Percentiles rank a stretch among this genome's conserved stretches.
Conservation (phyloP, 352 stramenopile species). For the Phytophthora cryptogea region DNA sequence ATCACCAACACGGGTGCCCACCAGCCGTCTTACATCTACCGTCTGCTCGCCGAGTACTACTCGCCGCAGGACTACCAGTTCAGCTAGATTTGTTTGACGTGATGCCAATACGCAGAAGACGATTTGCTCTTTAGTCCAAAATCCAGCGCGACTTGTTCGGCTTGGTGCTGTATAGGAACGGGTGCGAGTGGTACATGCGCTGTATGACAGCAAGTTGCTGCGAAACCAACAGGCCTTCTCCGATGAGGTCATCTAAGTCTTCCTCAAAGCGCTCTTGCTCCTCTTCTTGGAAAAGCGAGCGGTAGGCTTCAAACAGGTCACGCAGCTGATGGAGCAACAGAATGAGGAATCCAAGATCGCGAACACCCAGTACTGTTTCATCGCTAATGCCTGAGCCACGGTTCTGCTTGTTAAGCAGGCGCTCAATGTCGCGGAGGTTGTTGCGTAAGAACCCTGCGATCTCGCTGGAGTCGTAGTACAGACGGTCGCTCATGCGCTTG, state of each 20-base stretch:
- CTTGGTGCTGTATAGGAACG: constrained; percentile 74
- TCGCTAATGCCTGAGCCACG: constrained; percentile 21
- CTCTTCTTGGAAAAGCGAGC: constrained; percentile 71
- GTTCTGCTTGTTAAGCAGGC: constrained; percentile 86
- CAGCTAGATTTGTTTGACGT: constrained; percentile 46
- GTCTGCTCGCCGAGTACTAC: constrained; percentile 98
- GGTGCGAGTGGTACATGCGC: constrained; percentile 87
- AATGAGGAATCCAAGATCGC: constrained; percentile 76
- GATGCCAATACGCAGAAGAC: constrained; percentile 22
- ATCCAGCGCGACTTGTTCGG: constrained; percentile 52
- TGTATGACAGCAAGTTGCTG: constrained; percentile 87
- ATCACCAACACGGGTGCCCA: constrained; percentile 99
- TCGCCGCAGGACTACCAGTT: constrained; percentile 95
- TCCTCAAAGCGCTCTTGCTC: constrained; percentile 86
- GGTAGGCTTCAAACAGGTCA: constrained; percentile 76
- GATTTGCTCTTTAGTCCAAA: constrained; percentile 41
- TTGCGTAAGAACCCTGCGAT: constrained; percentile 79
- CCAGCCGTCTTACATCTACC: constrained; percentile 98
- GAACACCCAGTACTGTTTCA: constrained; percentile 52
- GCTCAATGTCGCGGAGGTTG: constrained; percentile 84
- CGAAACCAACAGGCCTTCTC: constrained; percentile 70
- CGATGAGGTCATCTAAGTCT: constrained; percentile 82
- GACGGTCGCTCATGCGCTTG: constrained; percentile 74
- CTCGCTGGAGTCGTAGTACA: constrained; percentile 80
- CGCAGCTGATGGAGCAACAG: constrained; percentile 79